phyloP scores from a whole-genome alignment of 768 basidiomycete genomes.

The Mycena chlorophos region DNA sequence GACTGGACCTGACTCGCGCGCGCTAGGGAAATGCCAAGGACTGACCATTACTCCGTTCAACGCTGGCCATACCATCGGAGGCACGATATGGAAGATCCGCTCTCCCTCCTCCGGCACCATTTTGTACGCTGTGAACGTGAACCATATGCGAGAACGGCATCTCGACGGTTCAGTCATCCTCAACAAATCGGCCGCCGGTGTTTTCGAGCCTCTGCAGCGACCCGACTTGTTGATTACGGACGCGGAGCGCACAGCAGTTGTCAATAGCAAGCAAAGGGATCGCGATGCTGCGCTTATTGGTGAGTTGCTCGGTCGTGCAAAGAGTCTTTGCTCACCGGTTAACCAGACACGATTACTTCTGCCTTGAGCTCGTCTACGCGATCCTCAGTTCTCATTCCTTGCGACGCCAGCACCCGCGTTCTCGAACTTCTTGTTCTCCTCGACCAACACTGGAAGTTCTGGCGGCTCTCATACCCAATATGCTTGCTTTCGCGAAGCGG shows the following conservation, averaged over 20 bases:
- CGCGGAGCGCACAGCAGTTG: conserved; percentile 79
- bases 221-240: conserved; percentile 95
- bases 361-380: conserved; percentile 66
- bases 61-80: conserved; percentile 93
- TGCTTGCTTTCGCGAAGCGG: conserved; percentile 92
- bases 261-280: conserved; percentile 85
- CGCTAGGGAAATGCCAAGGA: conserved; percentile 83
- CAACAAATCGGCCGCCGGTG: conserved; percentile 67
- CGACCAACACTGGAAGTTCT: conserved; percentile 97
- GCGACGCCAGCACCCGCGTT: conserved; percentile 91
- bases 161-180: conserved; percentile 91
- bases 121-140: conserved; percentile 91
- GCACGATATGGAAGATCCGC: conserved; percentile 98
- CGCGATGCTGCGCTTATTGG: conserved; percentile 88
- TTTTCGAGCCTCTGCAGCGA: conserved; percentile 83
- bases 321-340: conserved; percentile 7
- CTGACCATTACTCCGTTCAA: conserved; percentile 94
- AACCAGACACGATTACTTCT: conserved; percentile 80
- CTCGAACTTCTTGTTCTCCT: conserved; percentile 93
- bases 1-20: conserved; percentile 9
- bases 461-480: conserved; percentile 80
- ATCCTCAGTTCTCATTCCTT: conserved; percentile 85
- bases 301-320: conserved; percentile 27
- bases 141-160: conserved; percentile 95
- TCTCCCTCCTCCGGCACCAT: conserved; percentile 96